A percentile compares a stretch with the other conserved stretches of the same genome.
phyloP scores from a whole-genome alignment of 2,329 filamentous ascomycete species.

The Pyrenochaeta sp. region DNA sequence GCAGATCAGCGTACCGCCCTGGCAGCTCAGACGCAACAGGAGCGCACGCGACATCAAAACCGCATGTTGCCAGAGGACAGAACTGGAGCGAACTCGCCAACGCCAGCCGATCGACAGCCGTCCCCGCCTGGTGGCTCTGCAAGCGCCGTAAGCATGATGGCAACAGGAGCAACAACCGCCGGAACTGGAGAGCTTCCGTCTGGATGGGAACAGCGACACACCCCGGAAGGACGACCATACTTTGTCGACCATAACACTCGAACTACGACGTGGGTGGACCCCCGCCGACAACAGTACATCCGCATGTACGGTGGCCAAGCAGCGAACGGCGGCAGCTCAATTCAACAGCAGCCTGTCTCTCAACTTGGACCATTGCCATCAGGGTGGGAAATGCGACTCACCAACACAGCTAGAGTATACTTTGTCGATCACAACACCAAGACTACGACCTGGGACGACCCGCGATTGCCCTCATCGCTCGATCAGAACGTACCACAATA shows the following conservation, averaged over 20 bases:
- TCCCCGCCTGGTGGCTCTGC: conserved; percentile 50
- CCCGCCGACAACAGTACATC: conserved; percentile 96
- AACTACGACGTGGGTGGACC: conserved; percentile 98
- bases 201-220: conserved; percentile 96
- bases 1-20: conserved; percentile 79
- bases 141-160: conserved; percentile 83
- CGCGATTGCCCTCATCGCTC: conserved; percentile 89
- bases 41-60: conserved; percentile 93
- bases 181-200: conserved; percentile 94
- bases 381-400: conserved; percentile 99
- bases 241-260: conserved; percentile 99
- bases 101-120: conserved; percentile 64
- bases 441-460: conserved; percentile 99
- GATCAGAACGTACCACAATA: conserved; percentile 99
- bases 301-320: conserved; percentile 96
- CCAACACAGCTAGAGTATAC: conserved; percentile 96
- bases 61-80: conserved; percentile 94
- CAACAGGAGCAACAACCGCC: conserved; percentile 91
- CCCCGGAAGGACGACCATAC: conserved; percentile 92
- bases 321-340: conserved; percentile 74
- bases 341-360: conserved; percentile 97
- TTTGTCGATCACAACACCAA: conserved; percentile 99
- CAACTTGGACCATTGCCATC: conserved; percentile 94
- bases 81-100: conserved; percentile 91
- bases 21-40: conserved; percentile 90